Evolutionary conservation across 768 basidiomycete genomes (phyloP).

Genomic region (Lentinus brumalis): DNA sequence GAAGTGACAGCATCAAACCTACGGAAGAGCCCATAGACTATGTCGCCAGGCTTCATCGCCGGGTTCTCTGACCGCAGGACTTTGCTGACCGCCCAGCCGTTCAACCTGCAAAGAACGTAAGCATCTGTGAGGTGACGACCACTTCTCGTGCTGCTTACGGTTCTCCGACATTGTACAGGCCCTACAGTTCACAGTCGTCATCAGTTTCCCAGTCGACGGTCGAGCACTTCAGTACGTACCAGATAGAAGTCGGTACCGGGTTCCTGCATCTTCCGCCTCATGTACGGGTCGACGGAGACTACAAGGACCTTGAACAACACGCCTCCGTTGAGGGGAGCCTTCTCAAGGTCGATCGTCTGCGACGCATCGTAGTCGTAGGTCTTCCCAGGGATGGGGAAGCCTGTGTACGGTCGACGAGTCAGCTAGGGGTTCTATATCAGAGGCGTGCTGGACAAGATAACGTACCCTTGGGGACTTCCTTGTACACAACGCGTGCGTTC

Average conservation of each 20-base stretch:
- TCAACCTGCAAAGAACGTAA: background rate
- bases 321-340: slow-evolving; percentile 29
- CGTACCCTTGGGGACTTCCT: slow-evolving; percentile 29
- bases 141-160: slow-evolving; percentile 24
- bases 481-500: slow-evolving; percentile 31
- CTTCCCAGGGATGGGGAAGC: slow-evolving; percentile 31
- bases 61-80: slow-evolving; percentile 30
- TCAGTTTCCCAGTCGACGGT: background rate
- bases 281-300: slow-evolving; percentile 28
- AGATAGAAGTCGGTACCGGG: slow-evolving; percentile 13
- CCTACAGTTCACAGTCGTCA: background rate
- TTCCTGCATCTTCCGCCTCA: slow-evolving; percentile 24
- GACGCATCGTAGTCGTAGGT: slow-evolving; percentile 29
- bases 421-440: no score
- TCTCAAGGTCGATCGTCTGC: slow-evolving; percentile 31
- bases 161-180: slow-evolving; percentile 27
- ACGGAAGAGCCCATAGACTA: slow-evolving; percentile 28
- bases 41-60: slow-evolving; percentile 24
- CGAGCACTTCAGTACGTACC: slow-evolving; percentile 1
- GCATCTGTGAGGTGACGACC: background rate
- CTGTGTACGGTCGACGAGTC: slow-evolving; percentile 12
- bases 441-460: no score
- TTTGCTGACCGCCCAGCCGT: slow-evolving; percentile 27
- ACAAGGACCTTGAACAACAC: slow-evolving; percentile 31
- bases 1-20: slow-evolving; percentile 21